Evolutionary conservation across 2,329 filamentous ascomycete genomes (phyloP), one percentile per base, ranked within the genome.

Genomic region (Apiospora rasikravindrae): DNA sequence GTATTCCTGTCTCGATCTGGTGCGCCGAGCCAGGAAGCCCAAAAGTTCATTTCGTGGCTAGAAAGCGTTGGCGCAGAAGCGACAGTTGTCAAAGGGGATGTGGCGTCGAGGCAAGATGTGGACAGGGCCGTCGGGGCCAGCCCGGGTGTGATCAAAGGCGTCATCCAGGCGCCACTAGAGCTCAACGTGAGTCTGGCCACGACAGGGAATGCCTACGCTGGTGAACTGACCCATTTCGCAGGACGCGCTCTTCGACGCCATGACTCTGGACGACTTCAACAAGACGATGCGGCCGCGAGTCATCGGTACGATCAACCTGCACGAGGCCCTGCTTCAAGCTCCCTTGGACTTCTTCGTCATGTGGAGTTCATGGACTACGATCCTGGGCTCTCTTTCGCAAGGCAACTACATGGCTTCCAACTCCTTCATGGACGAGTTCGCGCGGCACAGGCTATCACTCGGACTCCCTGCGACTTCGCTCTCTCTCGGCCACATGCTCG

Each of bases 301-400:
- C 1, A 37, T 42, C 42, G 70, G 73, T 67, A 74, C 51, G 0
- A 26, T 14, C 24, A 74, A 80, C 64, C 76, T 84, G 33, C 67
- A 76, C 67, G 71, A 73, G 11, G 70, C 67, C 11, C 68, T 75
- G 8, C 47, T 69, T 64, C 37, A 67, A 1, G 53, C 70, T 1
- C 22, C 33, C 45, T 53, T 76, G 1, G 80, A 82, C 67, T 85
- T 85, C 77, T 85, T 84, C 72, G 72, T 84, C 49, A 78, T 84
- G 74, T 75, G 85, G 0, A 83, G 82, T 1, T 85, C 84, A 0
- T 73, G 82, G 0, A 75, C 77, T 2, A 82, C 81, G 1, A 76
- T 84, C 29, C 73, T 80, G 19, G 83, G 84, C 22, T 79, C 79
- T 26, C 11, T 49, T 13, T 69, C 66, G 11, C 40, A 74, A 33